Evolutionary conservation across 345 rosid species (phyloP).

Genomic region (Cochlearia excelsa): DNA sequence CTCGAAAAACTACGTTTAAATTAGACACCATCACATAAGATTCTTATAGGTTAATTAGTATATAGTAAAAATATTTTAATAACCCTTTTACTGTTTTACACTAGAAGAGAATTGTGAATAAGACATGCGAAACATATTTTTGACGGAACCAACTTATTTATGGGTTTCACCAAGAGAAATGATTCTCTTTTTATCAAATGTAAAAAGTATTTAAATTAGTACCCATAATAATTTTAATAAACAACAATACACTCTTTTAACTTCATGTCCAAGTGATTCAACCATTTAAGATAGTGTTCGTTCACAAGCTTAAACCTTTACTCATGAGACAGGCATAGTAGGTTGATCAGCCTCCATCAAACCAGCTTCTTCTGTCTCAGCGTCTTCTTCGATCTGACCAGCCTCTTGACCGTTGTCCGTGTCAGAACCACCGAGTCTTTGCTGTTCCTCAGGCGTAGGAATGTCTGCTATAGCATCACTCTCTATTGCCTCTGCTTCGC

Average conservation of each 20-base stretch:
- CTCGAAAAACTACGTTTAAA: no score
- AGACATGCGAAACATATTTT: no score
- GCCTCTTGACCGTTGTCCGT: conserved; percentile 68
- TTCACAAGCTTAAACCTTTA: conserved; percentile 11
- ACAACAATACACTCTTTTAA: neutral
- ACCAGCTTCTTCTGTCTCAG: conserved; percentile 76
- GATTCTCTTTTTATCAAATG: no score
- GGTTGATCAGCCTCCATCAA: conserved; percentile 33
- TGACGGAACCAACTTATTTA: no score
- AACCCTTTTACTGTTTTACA: no score
- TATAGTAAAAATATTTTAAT: no score
- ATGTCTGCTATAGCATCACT: conserved; percentile 47
- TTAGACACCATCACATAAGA: no score
- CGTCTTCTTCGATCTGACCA: conserved; percentile 73
- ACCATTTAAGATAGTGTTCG: conserved; percentile 9
- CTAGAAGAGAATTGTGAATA: no score
- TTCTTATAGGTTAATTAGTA: no score
- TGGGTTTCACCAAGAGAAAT: no score
- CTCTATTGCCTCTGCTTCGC: conserved; percentile 62
- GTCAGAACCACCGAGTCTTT: conserved; percentile 72
- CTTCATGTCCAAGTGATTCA: conserved; percentile 11
- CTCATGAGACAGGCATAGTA: conserved; percentile 18
- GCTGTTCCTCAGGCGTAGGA: conserved; percentile 68
- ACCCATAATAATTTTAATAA: neutral
- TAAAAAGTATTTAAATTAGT: no score